Evolutionary conservation across 306 rosid genomes (phyloP).

Genomic region (Quercus ilex): DNA sequence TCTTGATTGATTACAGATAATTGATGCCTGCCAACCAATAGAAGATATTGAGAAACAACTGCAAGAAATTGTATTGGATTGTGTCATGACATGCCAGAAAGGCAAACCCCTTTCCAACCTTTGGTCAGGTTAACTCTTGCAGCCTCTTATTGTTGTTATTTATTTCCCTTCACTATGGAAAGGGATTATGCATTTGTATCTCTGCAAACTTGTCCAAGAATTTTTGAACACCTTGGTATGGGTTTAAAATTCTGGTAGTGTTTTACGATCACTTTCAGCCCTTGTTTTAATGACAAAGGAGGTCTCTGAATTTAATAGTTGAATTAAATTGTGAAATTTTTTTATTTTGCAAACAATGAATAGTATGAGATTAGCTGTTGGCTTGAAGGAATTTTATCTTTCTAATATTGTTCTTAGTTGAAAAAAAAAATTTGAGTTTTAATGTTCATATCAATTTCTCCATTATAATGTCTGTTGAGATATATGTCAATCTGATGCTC

Average conservation of each 20-base stretch:
- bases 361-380: too few relatives aligned
- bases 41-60: constrained; percentile 77
- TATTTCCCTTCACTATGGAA: not conserved
- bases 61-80: constrained; percentile 47
- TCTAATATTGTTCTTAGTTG: too few relatives aligned
- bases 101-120: constrained; percentile 63
- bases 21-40: constrained; percentile 69
- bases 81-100: constrained; percentile 50
- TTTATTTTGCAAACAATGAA: too few relatives aligned
- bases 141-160: not conserved
- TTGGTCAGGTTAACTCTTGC: constrained; percentile 37
- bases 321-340: not conserved
- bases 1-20: constrained; percentile 46
- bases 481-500: too few relatives aligned
- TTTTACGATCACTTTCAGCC: not conserved
- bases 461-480: too few relatives aligned
- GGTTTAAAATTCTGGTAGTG: not conserved
- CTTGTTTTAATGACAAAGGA: not conserved
- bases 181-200: not conserved
- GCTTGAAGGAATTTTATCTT: too few relatives aligned
- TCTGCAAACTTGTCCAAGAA: not conserved
- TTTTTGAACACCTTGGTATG: not conserved
- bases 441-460: too few relatives aligned
- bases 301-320: not conserved
- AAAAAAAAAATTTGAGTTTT: too few relatives aligned